These are phyloP conservation scores for Ophiostoma triangulosporum DNA, from an alignment of 2,329 filamentous ascomycete species.

Conservation along the genomic window DNA sequence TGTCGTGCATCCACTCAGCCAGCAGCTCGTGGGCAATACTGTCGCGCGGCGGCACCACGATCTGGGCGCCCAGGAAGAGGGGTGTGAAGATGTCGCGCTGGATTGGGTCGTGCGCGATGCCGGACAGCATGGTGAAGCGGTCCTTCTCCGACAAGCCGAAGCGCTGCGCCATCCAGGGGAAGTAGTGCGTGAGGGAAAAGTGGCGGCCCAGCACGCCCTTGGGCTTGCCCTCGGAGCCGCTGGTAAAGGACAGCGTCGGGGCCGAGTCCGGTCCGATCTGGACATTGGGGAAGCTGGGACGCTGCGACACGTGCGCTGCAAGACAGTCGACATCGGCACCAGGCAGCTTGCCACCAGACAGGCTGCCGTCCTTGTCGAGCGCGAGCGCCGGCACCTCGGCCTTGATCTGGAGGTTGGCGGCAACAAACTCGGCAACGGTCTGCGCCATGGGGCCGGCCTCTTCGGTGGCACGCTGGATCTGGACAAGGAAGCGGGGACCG, in stretches of 20 bases:
- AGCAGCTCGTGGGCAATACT: conserved; percentile 78
- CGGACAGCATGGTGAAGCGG: conserved; percentile 70
- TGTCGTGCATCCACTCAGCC: conserved; percentile 74
- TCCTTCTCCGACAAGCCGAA: conserved; percentile 62
- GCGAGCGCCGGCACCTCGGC: conserved; percentile 61
- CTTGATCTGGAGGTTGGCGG: conserved; percentile 57
- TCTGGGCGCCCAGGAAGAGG: conserved; percentile 67
- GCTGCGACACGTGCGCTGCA: conserved; percentile 35
- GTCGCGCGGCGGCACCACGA: conserved; percentile 67
- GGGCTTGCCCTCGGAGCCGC: conserved; percentile 62
- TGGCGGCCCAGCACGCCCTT: conserved; percentile 84
- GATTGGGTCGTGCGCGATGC: conserved; percentile 66
- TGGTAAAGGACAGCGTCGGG: conserved; percentile 62
- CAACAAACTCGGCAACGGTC: conserved; percentile 49
- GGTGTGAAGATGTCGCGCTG: conserved; percentile 70
- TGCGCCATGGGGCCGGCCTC: conserved; percentile 43
- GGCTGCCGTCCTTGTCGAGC: conserved; percentile 54
- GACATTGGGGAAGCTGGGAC: conserved; percentile 44
- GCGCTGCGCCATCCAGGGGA: conserved; percentile 80
- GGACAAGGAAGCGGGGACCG: conserved; percentile 56
- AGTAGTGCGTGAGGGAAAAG: conserved; percentile 75
- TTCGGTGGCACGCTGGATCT: conserved; percentile 57
- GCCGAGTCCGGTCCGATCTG: conserved; percentile 76
- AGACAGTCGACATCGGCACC: conserved; percentile 54
- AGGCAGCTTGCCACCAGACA: conserved; percentile 54